Evolutionary conservation across 345 rosid species (phyloP).

Genomic region (Punica granatum): DNA sequence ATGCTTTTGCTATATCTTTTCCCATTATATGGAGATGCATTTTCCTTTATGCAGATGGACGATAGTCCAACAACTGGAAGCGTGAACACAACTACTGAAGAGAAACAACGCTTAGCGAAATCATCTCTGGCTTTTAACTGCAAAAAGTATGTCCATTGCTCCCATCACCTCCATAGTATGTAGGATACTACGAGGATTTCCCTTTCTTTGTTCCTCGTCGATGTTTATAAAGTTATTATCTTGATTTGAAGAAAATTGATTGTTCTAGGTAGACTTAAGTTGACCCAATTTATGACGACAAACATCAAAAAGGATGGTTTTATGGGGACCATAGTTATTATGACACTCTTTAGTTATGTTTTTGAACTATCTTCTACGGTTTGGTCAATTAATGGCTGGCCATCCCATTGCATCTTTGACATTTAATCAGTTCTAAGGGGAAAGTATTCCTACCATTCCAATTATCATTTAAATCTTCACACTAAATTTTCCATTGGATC

Average conservation of each 20-base stretch:
- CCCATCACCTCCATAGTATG: background rate
- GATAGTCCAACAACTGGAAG: conserved; percentile 97
- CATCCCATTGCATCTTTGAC: background rate
- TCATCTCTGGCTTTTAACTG: conserved; percentile 88
- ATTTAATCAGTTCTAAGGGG: background rate
- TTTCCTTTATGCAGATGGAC: conserved; percentile 60
- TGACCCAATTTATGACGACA: background rate
- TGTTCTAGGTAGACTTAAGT: background rate
- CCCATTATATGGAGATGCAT: background rate
- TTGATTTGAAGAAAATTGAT: background rate
- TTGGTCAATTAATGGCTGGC: background rate
- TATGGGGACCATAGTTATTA: background rate
- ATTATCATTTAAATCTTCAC: background rate
- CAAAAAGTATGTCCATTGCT: conserved; percentile 65
- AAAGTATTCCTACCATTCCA: background rate
- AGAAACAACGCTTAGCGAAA: conserved; percentile 87
- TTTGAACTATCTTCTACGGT: background rate
- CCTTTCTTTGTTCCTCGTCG: background rate
- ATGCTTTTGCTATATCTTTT: background rate
- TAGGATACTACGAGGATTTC: background rate
- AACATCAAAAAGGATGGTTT: background rate
- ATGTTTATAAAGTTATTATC: background rate
- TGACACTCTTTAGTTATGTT: background rate
- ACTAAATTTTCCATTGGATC: background rate
- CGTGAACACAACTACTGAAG: conserved; percentile 64